phyloP scores from a whole-genome alignment of 139 green algal species.

The Zygnema circumcarinatum region DNA sequence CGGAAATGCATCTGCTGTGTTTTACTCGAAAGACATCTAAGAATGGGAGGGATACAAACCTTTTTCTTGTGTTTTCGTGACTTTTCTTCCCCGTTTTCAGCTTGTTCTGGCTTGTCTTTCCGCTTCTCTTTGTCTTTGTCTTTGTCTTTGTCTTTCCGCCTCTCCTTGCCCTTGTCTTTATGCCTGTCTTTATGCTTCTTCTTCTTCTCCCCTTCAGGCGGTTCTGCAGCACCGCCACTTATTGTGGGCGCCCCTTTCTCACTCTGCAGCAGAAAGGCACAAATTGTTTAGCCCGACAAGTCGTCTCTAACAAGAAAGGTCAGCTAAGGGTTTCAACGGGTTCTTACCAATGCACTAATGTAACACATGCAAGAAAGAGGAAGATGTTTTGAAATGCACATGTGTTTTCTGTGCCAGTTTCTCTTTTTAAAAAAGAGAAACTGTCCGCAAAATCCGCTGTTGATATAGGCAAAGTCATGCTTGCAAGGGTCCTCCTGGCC shows the following conservation, averaged over 20 bases:
- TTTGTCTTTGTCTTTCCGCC: neutral
- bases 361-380: no score
- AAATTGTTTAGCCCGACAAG: neutral
- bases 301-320: no score
- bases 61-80: neutral
- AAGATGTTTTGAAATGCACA: no score
- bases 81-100: constrained; percentile 8
- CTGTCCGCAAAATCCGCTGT: no score
- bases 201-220: constrained; percentile 24
- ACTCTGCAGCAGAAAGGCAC: neutral
- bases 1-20: no score
- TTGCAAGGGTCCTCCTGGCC: no score
- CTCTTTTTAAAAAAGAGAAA: no score
- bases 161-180: constrained; percentile 3
- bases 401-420: no score
- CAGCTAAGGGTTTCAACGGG: no score
- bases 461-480: no score
- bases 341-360: no score
- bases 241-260: neutral
- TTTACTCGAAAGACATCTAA: no score
- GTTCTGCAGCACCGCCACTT: constrained; percentile 4
- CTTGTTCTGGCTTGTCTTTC: constrained; percentile 11
- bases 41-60: neutral
- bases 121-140: constrained; percentile 11
- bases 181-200: constrained; percentile 16